Conservation (phyloP, 176 grass and related monocot genomes). For the Chrysopogon serrulatus region DNA sequence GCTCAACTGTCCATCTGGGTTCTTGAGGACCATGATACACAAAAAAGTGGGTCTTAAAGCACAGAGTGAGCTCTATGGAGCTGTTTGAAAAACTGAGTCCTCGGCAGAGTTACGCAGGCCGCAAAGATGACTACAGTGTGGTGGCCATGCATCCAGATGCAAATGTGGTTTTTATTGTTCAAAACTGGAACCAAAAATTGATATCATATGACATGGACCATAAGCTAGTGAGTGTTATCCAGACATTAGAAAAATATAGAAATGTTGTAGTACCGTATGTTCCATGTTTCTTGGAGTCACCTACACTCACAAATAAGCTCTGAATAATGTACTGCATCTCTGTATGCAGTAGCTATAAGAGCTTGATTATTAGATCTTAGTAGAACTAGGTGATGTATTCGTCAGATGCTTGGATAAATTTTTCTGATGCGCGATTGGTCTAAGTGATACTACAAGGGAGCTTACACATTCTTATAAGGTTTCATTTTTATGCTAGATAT, state of each 20-base stretch:
- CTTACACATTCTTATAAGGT: background rate
- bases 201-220: slow-evolving; percentile 5
- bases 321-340: background rate
- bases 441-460: background rate
- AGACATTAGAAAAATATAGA: background rate
- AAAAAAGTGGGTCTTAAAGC: background rate
- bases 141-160: background rate
- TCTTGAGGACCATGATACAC: background rate
- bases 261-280: background rate
- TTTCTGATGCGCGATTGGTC: background rate
- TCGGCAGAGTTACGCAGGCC: background rate
- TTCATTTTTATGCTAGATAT: background rate
- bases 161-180: background rate
- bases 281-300: background rate
- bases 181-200: background rate
- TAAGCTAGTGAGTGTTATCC: background rate
- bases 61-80: background rate
- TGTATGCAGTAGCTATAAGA: background rate
- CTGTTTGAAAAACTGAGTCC: background rate
- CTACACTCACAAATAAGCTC: background rate
- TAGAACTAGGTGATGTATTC: background rate
- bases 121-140: background rate
- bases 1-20: background rate
- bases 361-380: background rate
- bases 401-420: background rate